A percentile compares a stretch with the other conserved stretches of the same genome.
Evolutionary conservation across 371 early-diverging fungal species (phyloP).

Genomic region (Enterospora canceri): DNA sequence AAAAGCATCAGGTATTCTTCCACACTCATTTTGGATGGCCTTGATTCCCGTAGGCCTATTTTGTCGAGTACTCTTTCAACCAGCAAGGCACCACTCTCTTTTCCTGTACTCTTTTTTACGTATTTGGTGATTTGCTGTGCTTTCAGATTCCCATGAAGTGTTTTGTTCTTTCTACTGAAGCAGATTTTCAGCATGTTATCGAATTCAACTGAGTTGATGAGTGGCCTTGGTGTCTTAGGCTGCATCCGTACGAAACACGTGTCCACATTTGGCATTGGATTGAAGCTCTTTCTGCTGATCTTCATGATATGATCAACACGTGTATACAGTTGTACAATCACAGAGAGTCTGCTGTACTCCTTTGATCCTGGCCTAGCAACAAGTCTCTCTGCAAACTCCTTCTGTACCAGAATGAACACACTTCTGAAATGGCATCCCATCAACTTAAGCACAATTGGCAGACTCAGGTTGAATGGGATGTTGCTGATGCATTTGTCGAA

Average conservation of each 20-base stretch:
- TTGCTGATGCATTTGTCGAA: conserved; percentile 96
- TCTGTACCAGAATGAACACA: conserved; percentile 94
- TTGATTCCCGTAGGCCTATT: conserved; percentile 60
- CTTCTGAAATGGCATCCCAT: conserved; percentile 70
- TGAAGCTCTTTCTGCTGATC: conserved; percentile 82
- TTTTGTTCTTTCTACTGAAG: conserved; percentile 90
- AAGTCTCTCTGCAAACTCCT: conserved; percentile 92
- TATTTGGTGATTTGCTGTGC: conserved; percentile 58
- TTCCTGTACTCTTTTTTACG: conserved; percentile 63
- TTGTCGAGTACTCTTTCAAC: conserved; percentile 29
- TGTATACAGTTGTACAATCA: conserved; percentile 84
- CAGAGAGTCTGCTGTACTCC: conserved; percentile 81
- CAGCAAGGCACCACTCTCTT: conserved; percentile 7
- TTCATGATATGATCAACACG: conserved; percentile 92
- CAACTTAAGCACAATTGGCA: conserved; percentile 85
- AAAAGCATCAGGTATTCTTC: conserved; percentile 66
- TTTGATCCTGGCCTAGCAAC: conserved; percentile 81
- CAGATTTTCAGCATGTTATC: conserved; percentile 83
- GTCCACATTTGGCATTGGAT: conserved; percentile 95
- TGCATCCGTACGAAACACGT: conserved; percentile 81
- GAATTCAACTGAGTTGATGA: conserved; percentile 83
- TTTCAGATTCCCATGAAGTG: conserved; percentile 75
- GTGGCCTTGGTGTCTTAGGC: conserved; percentile 77
- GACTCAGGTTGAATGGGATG: conserved; percentile 91
- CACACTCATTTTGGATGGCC: conserved; percentile 75